These are phyloP conservation scores for Nakaseomyces nivariensis DNA, from an alignment of 1,139 yeast genomes.

Conservation along the genomic window DNA sequence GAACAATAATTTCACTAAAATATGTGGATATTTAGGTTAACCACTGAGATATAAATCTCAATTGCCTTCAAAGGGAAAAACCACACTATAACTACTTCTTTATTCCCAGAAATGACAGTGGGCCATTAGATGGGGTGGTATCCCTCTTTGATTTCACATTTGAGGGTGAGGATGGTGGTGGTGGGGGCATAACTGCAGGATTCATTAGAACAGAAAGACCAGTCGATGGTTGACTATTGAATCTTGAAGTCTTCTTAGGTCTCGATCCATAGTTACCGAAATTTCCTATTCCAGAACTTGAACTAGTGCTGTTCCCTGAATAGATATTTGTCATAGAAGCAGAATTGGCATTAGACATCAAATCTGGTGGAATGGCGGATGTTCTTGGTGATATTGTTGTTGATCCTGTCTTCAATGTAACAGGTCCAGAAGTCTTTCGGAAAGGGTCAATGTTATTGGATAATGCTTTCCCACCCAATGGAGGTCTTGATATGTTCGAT, in stretches of 20 bases:
- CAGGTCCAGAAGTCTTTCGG: neutral
- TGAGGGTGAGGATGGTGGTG: constrained; percentile 2
- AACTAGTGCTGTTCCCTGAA: neutral
- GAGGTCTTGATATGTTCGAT: neutral
- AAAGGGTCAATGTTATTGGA: constrained; percentile 3
- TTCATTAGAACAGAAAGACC: constrained; percentile 3
- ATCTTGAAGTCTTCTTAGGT: neutral
- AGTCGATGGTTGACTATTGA: constrained; percentile 3
- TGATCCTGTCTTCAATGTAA: neutral
- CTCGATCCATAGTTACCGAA: neutral
- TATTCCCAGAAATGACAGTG: neutral
- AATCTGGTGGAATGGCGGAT: neutral
- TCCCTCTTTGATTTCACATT: neutral
- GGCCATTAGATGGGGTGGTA: neutral
- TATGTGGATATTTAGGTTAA: too few species aligned
- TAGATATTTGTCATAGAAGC: neutral
- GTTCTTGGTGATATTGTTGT: constrained; percentile 3
- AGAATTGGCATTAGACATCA: neutral
- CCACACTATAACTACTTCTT: neutral
- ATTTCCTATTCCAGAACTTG: neutral
- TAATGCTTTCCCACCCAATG: neutral
- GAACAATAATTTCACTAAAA: too few species aligned
- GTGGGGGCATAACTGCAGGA: constrained; percentile 5
- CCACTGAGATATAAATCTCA: too few species aligned
- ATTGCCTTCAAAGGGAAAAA: too few species aligned